phyloP scores from a whole-genome alignment of 176 grass and related monocot genomes.

The Elymus sibiricus region DNA sequence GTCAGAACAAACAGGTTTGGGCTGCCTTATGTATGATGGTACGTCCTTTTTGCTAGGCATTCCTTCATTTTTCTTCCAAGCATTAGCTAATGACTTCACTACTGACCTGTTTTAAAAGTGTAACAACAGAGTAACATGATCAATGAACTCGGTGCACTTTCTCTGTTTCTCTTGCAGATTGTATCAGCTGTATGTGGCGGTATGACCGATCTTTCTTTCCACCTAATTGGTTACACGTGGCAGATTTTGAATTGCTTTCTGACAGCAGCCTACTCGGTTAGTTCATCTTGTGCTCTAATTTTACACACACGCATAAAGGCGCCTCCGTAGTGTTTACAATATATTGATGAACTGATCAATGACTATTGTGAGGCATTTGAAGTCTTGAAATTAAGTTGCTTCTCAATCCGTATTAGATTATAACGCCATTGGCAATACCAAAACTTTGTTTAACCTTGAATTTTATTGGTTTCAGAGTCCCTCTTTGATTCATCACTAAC shows the following conservation, averaged over 20 bases:
- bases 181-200: conserved; percentile 72
- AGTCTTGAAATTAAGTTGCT: background rate
- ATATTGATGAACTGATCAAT: background rate
- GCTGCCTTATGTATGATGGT: conserved; percentile 81
- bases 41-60: conserved; percentile 24
- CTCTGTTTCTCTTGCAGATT: conserved; percentile 44
- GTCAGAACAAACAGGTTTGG: conserved; percentile 81
- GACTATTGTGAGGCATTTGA: background rate
- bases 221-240: conserved; percentile 73
- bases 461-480: background rate
- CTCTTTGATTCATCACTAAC: background rate
- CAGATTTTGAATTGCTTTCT: conserved; percentile 88
- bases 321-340: background rate
- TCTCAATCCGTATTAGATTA: background rate
- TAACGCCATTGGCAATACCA: background rate
- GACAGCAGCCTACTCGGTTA: conserved; percentile 80
- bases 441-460: background rate
- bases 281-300: background rate
- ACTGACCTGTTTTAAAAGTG: background rate
- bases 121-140: background rate
- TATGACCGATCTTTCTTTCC: conserved; percentile 72
- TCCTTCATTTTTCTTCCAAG: conserved; percentile 2
- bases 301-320: background rate
- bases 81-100: background rate
- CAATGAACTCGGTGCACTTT: background rate